These are phyloP conservation scores for Trichoderma endophyticum DNA, from an alignment of 2,329 filamentous ascomycete genomes.

Conservation along the genomic window DNA sequence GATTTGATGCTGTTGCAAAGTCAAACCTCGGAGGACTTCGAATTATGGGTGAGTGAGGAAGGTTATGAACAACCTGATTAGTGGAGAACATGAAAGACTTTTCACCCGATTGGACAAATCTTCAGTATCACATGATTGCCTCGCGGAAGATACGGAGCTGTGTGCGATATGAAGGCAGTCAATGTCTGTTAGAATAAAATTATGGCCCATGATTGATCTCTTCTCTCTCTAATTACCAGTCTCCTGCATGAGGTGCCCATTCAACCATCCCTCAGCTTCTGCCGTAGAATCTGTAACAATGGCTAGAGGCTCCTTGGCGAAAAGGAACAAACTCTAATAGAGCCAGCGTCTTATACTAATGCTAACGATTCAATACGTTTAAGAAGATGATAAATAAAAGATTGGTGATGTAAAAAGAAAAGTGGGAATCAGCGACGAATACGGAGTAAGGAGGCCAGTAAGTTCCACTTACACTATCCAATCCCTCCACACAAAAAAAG, in stretches of 20 bases:
- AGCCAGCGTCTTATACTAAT: neutral
- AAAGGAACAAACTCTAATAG: no score
- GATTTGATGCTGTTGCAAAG: neutral
- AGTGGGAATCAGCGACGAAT: neutral
- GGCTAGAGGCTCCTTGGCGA: no score
- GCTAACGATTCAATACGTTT: neutral
- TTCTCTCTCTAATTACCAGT: no score
- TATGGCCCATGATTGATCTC: neutral
- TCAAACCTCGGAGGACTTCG: neutral
- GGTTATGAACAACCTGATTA: neutral
- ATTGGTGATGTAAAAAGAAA: neutral
- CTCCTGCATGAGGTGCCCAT: no score
- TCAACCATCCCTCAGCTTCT: no score
- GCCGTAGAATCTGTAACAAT: no score
- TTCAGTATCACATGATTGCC: neutral
- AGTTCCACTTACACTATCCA: neutral
- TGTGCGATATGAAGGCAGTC: neutral
- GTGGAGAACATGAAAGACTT: neutral
- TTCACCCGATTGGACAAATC: neutral
- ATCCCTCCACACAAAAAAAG: neutral
- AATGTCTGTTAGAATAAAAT: neutral
- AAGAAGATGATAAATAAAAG: neutral
- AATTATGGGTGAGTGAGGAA: neutral
- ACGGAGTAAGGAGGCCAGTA: neutral
- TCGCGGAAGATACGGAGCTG: neutral